Percentiles rank a stretch among this genome's conserved stretches.
These are phyloP conservation scores for Diaporthe vaccinii DNA, from an alignment of 2,329 filamentous ascomycete genomes.

Conservation along the genomic window DNA sequence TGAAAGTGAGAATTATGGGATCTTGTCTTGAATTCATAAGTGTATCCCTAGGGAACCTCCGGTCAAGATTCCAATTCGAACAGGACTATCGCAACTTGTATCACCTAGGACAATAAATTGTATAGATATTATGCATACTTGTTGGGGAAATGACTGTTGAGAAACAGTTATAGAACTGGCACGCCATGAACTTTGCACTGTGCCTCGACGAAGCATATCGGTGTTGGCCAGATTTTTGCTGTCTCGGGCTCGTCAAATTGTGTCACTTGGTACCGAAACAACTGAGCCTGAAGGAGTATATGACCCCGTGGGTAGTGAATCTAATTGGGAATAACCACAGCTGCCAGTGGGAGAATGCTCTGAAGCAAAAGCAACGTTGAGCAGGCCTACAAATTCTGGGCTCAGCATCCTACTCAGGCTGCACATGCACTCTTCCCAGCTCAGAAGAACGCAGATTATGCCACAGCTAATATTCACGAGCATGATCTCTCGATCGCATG, in stretches of 20 bases:
- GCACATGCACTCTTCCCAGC: background rate
- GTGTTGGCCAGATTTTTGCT: background rate
- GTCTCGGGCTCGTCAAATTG: too few relatives aligned
- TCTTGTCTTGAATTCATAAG: background rate
- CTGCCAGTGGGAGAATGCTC: background rate
- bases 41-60: background rate
- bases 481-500: background rate
- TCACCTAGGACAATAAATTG: too few relatives aligned
- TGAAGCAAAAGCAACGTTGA: background rate
- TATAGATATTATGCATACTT: background rate
- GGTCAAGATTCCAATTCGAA: too few relatives aligned
- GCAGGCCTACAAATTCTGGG: background rate
- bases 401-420: too few relatives aligned
- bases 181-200: too few relatives aligned
- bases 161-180: background rate
- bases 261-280: background rate
- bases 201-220: background rate
- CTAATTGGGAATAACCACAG: background rate
- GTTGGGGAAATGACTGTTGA: background rate
- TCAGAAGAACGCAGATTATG: background rate
- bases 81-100: background rate
- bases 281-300: too few relatives aligned
- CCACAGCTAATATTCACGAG: background rate
- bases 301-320: background rate
- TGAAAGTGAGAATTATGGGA: conserved; percentile 40